Conservation (phyloP, 208 protist genomes). For the Crithidia brevicula region DNA sequence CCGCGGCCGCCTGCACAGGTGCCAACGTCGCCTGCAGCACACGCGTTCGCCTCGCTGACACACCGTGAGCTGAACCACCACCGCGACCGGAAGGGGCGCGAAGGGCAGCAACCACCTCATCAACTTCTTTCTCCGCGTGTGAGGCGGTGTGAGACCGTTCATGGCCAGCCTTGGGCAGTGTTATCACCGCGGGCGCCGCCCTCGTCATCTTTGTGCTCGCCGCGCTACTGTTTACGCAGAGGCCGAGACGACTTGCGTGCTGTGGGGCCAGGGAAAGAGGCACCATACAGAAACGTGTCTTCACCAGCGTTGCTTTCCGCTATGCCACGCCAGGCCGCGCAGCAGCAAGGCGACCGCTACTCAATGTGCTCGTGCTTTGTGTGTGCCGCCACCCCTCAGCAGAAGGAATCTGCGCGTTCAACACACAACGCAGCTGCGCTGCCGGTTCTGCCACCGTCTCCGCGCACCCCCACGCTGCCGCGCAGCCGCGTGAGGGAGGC, state of each 20-base stretch:
- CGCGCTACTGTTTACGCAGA: slow-evolving; percentile 15
- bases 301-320: no score
- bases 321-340: background rate
- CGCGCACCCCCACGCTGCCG: background rate
- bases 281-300: background rate
- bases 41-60: background rate
- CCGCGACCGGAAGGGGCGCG: background rate
- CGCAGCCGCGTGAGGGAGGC: background rate
- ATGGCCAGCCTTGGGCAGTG: no score
- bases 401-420: background rate
- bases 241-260: background rate
- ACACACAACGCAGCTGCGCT: background rate
- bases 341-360: background rate
- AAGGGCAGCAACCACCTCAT: background rate
- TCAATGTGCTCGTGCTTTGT: slow-evolving; percentile 31
- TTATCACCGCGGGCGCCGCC: background rate
- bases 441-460: background rate
- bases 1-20: background rate
- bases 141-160: background rate
- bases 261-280: background rate
- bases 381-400: background rate
- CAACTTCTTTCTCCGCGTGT: no score
- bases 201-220: slow-evolving; percentile 9
- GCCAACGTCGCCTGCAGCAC: background rate
- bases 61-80: background rate